Evolutionary conservation across 768 basidiomycete species (phyloP).

Genomic region (Hortiboletus flavorubellus): DNA sequence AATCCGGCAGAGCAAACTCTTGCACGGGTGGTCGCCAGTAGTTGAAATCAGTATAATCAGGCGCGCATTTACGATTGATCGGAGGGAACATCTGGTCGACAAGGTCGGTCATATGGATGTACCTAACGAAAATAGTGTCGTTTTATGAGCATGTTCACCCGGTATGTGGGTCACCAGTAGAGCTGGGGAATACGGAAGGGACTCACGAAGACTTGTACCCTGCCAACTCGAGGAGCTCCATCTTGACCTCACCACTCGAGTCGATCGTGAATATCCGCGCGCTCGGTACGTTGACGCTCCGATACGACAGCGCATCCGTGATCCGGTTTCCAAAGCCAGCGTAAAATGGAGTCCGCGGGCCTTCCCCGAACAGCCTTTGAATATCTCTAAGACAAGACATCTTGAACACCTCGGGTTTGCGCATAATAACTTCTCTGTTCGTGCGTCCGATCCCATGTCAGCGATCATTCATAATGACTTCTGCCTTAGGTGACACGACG

Average conservation of each 20-base stretch:
- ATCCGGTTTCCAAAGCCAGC: conserved; percentile 98
- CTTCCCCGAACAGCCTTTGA: conserved; percentile 80
- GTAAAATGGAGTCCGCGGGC: conserved; percentile 78
- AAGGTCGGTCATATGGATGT: conserved; percentile 99
- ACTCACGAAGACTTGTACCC: conserved; percentile 95
- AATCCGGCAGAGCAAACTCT: conserved; percentile 75
- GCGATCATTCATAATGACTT: neutral
- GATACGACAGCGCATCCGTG: conserved; percentile 97
- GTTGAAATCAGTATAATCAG: conserved; percentile 96
- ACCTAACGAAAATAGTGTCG: conserved; percentile 43
- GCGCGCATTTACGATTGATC: conserved; percentile 81
- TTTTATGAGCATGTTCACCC: neutral
- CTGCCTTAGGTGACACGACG: neutral
- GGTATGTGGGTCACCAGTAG: too few relatives aligned
- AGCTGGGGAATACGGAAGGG: neutral
- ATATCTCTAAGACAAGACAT: conserved; percentile 99
- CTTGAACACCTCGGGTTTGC: conserved; percentile 99
- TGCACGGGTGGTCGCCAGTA: conserved; percentile 86
- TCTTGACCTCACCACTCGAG: conserved; percentile 90
- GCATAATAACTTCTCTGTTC: conserved; percentile 92
- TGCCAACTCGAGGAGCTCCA: conserved; percentile 93
- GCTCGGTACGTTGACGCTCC: conserved; percentile 91
- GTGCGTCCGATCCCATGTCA: neutral
- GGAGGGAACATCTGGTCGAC: conserved; percentile 99
- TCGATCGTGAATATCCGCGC: conserved; percentile 97